Base-by-base conservation (phyloP, 2,329 filamentous ascomycete species). In the Phyllosticta citribraziliensis region DNA sequence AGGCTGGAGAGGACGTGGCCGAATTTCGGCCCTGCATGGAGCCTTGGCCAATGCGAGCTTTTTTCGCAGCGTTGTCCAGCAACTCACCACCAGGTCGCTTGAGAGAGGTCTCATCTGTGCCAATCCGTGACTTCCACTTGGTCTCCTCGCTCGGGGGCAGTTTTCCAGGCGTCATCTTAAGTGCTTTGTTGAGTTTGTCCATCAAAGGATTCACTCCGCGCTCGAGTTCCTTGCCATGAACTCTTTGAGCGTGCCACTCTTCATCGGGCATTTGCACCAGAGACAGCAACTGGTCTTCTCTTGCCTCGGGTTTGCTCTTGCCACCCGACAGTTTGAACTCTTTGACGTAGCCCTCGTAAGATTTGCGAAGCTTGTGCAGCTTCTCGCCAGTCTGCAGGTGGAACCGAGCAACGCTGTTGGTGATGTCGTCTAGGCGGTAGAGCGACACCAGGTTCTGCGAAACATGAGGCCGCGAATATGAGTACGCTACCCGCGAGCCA, bases 321-420 rank as follows among this genome's bases (percentile, higher is more conserved):
- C 80, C 80, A 25, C 77, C 74, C n/a, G 61, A 52, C 17, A 81
- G 73, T 52, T 74, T 73, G 62, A 82, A 69, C 50, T 70, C 70
- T 66, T 80, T 80, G 63, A 81, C 76, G 65, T 82, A 80, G 56
- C 77, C 77, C 66, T 80, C 79, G 66, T 82, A 82, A 35, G 78
- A 80, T 66, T 82, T 82, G 50, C 84, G 77, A 52, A 87, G 75
- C 69, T 83, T 82, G 72, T 86, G 80, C 64, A 79, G 86, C 74
- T 87, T 87, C 68, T 85, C 83, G 63, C 84, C 84, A n/a, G 83
- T 85, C 20, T 77, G 71, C 17, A 83, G 82, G 69, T 87, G 82
- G 56, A 75, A 79, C 59, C 84, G 76, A 63, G 81, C 82, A 64
- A 87, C 83, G 59, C 79, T 83, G 65, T 78, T 77, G 63, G 83